Evolutionary conservation across 192 early-diverging fungal species (phyloP).

Genomic region (Rhizophagus prolifer): DNA sequence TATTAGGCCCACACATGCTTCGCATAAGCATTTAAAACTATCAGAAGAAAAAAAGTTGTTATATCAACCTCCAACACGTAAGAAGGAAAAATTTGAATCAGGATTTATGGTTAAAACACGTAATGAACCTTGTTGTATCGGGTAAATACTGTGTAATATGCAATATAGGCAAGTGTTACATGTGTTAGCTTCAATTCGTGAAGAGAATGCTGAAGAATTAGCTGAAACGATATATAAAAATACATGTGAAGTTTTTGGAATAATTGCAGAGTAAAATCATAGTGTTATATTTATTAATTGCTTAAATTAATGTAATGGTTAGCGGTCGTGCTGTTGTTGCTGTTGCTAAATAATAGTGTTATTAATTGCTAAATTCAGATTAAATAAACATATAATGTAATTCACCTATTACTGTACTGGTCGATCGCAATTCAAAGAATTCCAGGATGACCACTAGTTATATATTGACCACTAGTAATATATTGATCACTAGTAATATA

Average conservation of each 20-base stretch:
- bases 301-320: no score
- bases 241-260: conserved; percentile 68
- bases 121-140: conserved; percentile 82
- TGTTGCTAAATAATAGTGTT: no score
- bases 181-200: conserved; percentile 63
- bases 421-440: no score
- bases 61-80: conserved; percentile 55
- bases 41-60: conserved; percentile 34
- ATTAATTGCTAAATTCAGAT: no score
- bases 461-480: no score
- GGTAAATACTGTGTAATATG: conserved; percentile 41
- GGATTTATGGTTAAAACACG: conserved; percentile 75
- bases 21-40: conserved; percentile 53
- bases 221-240: conserved; percentile 65
- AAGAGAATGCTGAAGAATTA: conserved; percentile 49
- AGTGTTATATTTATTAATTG: no score
- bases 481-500: no score
- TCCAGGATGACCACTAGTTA: no score
- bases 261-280: no score
- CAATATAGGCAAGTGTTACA: conserved; percentile 62
- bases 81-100: conserved; percentile 72
- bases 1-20: conserved; percentile 83
- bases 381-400: no score
- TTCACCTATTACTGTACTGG: no score
- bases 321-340: no score